phyloP scores from a whole-genome alignment of 2,329 filamentous ascomycete species.

The Pseudocercospora fijiensis region DNA sequence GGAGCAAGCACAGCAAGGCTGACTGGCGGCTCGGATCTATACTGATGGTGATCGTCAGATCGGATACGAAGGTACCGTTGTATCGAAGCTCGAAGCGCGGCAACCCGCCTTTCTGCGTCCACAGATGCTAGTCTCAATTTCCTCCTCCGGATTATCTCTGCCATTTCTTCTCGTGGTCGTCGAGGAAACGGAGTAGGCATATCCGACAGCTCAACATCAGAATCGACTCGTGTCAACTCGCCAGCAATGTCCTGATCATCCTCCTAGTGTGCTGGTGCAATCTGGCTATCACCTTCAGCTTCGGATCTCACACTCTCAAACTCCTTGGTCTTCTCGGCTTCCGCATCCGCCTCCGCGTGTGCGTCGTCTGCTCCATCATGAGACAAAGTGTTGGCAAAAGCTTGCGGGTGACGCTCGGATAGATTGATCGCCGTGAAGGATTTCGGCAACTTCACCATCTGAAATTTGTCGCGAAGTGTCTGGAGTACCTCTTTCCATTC shows the following conservation, averaged over 20 bases:
- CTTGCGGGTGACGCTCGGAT: slow-evolving; percentile 49
- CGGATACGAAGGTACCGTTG: neutral
- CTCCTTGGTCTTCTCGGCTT: slow-evolving; percentile 10
- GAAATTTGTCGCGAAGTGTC: slow-evolving; percentile 89
- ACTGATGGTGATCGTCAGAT: neutral
- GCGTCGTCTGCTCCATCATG: slow-evolving; percentile 17
- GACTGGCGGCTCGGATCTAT: neutral
- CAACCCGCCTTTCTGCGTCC: neutral
- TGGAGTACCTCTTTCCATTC: slow-evolving; percentile 98
- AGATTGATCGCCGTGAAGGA: slow-evolving; percentile 53
- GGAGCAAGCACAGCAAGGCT: neutral
- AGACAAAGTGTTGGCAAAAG: slow-evolving; percentile 36
- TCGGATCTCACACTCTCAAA: neutral
- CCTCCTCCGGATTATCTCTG: neutral
- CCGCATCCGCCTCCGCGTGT: neutral
- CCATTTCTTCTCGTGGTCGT: neutral
- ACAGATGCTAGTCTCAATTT: neutral
- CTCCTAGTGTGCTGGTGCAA: slow-evolving; percentile 32
- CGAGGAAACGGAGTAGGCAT: neutral
- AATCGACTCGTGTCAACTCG: neutral
- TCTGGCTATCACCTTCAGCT: slow-evolving; percentile 25
- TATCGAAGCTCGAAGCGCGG: neutral
- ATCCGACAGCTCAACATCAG: neutral
- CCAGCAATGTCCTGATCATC: neutral
- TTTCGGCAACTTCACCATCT: slow-evolving; percentile 62